phyloP scores from a whole-genome alignment of 2,329 filamentous ascomycete genomes.

The Teratosphaeria epicoccoides region DNA sequence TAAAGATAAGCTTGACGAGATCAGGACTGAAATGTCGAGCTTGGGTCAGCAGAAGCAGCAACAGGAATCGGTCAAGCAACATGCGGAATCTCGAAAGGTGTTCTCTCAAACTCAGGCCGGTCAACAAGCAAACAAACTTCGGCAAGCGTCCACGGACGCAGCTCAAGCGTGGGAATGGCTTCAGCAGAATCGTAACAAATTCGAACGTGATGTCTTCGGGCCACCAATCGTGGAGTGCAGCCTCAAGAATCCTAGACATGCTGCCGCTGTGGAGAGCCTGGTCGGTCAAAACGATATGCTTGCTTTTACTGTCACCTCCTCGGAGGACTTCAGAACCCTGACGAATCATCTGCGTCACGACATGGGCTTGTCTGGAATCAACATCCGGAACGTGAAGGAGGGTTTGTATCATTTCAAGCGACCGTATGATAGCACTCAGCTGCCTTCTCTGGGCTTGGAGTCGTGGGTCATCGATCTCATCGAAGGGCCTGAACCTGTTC shows the following conservation, averaged over 20 bases:
- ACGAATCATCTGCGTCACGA: conserved; percentile 52
- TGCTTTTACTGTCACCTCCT: conserved; percentile 64
- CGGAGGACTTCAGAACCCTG: conserved; percentile 63
- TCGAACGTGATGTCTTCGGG: conserved; percentile 67
- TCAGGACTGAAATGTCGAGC: conserved; percentile 28
- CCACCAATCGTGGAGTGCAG: conserved; percentile 73
- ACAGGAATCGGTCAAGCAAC: conserved; percentile 28
- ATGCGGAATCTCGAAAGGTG: conserved; percentile 41
- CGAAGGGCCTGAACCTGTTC: conserved; percentile 67
- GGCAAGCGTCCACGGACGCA: conserved; percentile 50
- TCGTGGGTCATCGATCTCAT: conserved; percentile 71
- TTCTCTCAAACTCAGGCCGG: conserved; percentile 64
- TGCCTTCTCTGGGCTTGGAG: conserved; percentile 56
- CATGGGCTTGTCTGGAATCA: conserved; percentile 58
- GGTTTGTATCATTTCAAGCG: conserved; percentile 46
- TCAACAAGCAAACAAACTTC: conserved; percentile 59
- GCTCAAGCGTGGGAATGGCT: conserved; percentile 73
- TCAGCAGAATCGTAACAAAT: conserved; percentile 54
- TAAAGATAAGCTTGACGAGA: conserved; percentile 32
- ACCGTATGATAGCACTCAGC: conserved; percentile 45
- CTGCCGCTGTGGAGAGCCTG: conserved; percentile 48
- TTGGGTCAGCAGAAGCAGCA: conserved; percentile 26
- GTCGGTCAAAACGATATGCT: conserved; percentile 45
- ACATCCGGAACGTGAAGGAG: conserved; percentile 53
- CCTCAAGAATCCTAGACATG: conserved; percentile 60